phyloP scores from a whole-genome alignment of 2,329 filamentous ascomycete species.

The Cladosporium sp. region DNA sequence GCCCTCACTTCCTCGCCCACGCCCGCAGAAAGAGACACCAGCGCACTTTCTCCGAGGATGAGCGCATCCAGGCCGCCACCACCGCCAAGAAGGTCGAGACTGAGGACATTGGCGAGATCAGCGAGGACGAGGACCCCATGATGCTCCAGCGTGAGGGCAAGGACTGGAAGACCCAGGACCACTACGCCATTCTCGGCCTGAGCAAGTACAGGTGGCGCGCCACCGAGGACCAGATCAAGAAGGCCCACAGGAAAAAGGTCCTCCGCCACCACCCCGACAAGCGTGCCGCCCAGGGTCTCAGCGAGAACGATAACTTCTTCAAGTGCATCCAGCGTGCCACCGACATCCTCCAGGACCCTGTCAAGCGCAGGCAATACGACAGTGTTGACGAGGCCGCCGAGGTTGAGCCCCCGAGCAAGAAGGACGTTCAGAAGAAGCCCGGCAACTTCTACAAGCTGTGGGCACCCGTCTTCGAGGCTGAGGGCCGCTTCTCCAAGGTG shows the following conservation, averaged over 20 bases:
- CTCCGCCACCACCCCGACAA: constrained; percentile 98
- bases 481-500: constrained; percentile 86
- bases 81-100: constrained; percentile 96
- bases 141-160: constrained; percentile 93
- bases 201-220: constrained; percentile 90
- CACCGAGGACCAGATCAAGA: constrained; percentile 98
- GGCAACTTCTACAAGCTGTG: constrained; percentile 95
- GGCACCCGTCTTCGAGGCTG: constrained; percentile 84
- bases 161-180: constrained; percentile 99
- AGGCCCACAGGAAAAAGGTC: constrained; percentile 98
- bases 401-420: constrained; percentile 89
- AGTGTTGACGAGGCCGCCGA: constrained; percentile 94
- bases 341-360: constrained; percentile 87
- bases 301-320: constrained; percentile 98
- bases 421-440: constrained; percentile 69
- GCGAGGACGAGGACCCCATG: constrained; percentile 88
- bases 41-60: constrained; percentile 97
- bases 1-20: constrained; percentile 96
- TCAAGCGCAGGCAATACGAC: constrained; percentile 92
- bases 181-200: constrained; percentile 94
- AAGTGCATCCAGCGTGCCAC: constrained; percentile 99
- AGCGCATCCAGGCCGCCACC: constrained; percentile 93
- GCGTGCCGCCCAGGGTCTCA: constrained; percentile 84
- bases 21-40: constrained; percentile 86
- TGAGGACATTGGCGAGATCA: constrained; percentile 86